Evolutionary conservation across 2,329 filamentous ascomycete species (phyloP), one percentile per base, ranked within the genome.

Genomic region (Hypoxylon sp.): DNA sequence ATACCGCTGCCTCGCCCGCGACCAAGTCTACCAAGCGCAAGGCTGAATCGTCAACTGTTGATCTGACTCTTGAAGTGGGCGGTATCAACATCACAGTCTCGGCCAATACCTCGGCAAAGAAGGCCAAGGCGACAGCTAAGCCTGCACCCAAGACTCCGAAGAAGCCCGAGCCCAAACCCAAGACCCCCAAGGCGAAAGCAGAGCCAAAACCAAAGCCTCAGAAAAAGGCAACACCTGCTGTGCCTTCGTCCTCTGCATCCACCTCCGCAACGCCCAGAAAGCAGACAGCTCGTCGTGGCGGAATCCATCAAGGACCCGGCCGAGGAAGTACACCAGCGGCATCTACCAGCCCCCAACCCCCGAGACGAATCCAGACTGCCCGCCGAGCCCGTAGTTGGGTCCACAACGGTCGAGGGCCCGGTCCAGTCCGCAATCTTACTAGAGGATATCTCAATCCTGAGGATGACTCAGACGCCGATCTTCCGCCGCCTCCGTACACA

Each of bases 11-110:
- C 7, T 20, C 57, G 11, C 46, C 55, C 27, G 35, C 57, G 6
- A 25, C 63, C 59, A 67, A 73, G 44, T 69, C 73, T 7, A 64
- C 71, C 20, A 82, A 82, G 71, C 76, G 75, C 25, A 78, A 77
- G 64, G 81, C 76, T 7, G 75, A 77, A 44, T 37, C 71, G n/a
- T 68, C 69, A 11, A 67, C 57, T 42, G 66, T 76, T 42, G 75
- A 76, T 65, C 22, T 76, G n/a, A 73, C 66, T 10, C 66, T 74
- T 20, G 75, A 61, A 44, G 73, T 74, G 20, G 72, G 74, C 17
- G 77, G 69, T n/a, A 69, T 78, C 51, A 76, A 75, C 20, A 72
- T 79, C 50, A 76, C 69, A 5, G 59, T 79, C 30, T 75, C 75
- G 13, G 67, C 74, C 10, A 73, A 68, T 30, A 72, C 54, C 37